A percentile compares a stretch with the other conserved stretches of the same genome.
These are phyloP conservation scores for Phytophthora sansomeana DNA, from an alignment of 352 stramenopile genomes.

Conservation along the genomic window DNA sequence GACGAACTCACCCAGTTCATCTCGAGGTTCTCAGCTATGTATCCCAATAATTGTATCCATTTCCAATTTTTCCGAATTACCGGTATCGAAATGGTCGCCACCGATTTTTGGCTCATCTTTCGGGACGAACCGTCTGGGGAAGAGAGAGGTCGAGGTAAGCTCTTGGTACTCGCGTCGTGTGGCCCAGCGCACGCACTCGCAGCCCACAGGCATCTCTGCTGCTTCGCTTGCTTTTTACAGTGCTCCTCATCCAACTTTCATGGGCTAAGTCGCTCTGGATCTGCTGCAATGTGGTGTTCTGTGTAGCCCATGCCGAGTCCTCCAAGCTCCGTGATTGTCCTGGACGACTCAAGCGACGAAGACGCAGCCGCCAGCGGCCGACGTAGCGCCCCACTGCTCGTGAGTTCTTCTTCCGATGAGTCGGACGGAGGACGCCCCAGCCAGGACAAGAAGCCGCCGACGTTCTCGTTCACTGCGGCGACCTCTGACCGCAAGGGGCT, in stretches of 20 bases:
- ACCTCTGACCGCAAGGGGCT: conserved; percentile 9
- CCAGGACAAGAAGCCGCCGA: conserved; percentile 22
- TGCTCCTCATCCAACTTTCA: not conserved
- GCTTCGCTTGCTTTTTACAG: not conserved
- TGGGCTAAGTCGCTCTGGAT: conserved; percentile 1
- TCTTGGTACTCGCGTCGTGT: conserved; percentile 3
- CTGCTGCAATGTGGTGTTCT: conserved; percentile 17
- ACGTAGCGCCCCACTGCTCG: conserved; percentile 15
- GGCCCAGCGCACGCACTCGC: not conserved
- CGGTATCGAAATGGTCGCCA: not conserved
- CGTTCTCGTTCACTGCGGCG: conserved; percentile 4
- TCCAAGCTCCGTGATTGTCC: conserved; percentile 45
- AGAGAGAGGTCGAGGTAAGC: conserved; percentile 16
- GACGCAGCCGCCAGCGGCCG: conserved; percentile 12
- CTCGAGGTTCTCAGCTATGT: not conserved
- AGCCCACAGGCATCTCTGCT: not conserved
- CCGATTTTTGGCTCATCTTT: not conserved
- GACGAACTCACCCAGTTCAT: conserved; percentile 91
- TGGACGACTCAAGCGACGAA: conserved; percentile 67
- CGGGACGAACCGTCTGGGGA: conserved; percentile 21
- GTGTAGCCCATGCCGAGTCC: conserved; percentile 37
- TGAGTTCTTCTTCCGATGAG: conserved; percentile 34
- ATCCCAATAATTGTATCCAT: conserved; percentile 4
- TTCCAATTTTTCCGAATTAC: not conserved
- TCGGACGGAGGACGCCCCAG: conserved; percentile 20